A percentile compares a stretch with the other conserved stretches of the same genome.
phyloP scores from a whole-genome alignment of 2,329 filamentous ascomycete species.

The Beauveria varroae region DNA sequence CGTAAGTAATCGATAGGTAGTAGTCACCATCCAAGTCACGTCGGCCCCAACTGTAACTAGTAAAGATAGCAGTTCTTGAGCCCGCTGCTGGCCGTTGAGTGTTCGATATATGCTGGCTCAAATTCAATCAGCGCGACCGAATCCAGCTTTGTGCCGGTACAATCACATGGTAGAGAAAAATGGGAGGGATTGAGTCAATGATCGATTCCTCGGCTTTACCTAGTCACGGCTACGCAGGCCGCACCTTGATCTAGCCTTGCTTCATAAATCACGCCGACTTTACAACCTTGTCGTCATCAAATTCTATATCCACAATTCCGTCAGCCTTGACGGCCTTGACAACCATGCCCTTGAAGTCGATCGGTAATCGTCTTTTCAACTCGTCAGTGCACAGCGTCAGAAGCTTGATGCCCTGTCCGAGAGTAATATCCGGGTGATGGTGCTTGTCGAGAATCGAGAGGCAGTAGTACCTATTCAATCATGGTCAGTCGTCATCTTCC shows the following conservation, averaged over 20 bases:
- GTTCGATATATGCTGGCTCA: no score
- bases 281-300: constrained; percentile 71
- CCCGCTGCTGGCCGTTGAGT: no score
- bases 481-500: not conserved
- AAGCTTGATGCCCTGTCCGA: constrained; percentile 86
- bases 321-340: constrained; percentile 96
- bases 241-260: not conserved
- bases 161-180: no score
- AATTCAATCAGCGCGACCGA: no score
- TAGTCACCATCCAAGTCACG: no score
- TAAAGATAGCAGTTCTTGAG: no score
- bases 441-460: constrained; percentile 97
- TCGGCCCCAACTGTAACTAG: no score
- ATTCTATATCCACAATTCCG: constrained; percentile 77
- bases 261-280: constrained; percentile 41
- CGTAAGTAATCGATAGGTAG: no score
- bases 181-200: no score
- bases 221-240: not conserved
- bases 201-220: not conserved
- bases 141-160: no score
- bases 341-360: constrained; percentile 95
- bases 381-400: constrained; percentile 94
- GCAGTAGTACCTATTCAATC: constrained; percentile 76
- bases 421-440: constrained; percentile 87
- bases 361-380: constrained; percentile 90